Evolutionary conservation across 352 stramenopile genomes (phyloP), one percentile per base, ranked within the genome.

Genomic region (Phytopythium mirpurense): DNA sequence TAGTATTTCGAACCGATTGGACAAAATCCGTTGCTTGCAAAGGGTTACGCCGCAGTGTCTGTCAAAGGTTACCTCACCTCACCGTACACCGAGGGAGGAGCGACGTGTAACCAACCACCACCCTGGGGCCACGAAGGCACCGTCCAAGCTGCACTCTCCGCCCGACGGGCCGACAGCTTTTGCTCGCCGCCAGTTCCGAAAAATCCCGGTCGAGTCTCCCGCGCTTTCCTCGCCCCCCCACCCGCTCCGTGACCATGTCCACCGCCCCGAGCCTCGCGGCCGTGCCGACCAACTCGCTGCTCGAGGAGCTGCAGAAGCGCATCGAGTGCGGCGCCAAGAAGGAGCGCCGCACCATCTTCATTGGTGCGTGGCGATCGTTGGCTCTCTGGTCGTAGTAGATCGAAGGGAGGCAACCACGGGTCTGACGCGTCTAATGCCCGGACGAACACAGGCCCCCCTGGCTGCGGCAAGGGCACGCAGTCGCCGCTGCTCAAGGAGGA

Each of bases 391-490:
- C n/a, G n/a, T n/a, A n/a, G n/a, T n/a, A n/a, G n/a, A n/a, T n/a
- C n/a, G n/a, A n/a, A n/a, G n/a, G n/a, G n/a, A n/a, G n/a, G n/a
- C n/a, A n/a, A n/a, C n/a, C 7, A 15, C 47, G 44, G 48, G 15
- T 45, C 44, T 65, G 42, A 72, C 49, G 21, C 49, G 23, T 48
- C 35, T 47, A 26, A 16, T 18, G 11, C 11, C 16, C 18, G 40
- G 43, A 42, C 51, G 29, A 8, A 16, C 5, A 44, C 42, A 87
- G 89, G 91, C 48, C 89, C 91, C 49, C 90, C 93, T 63, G 97
- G 96, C 41, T 97, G 93, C 51, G 97, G 98, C 63, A 99, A 99
- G 78, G 98, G 98, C 65, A 99, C 98, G 45, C 97, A 99, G 68
- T 97, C 94, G 59, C 96, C 96, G 27, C 88, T 97, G 54, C 92